These are phyloP conservation scores for Nemania sp. DNA, from an alignment of 2,329 filamentous ascomycete genomes.

Conservation along the genomic window DNA sequence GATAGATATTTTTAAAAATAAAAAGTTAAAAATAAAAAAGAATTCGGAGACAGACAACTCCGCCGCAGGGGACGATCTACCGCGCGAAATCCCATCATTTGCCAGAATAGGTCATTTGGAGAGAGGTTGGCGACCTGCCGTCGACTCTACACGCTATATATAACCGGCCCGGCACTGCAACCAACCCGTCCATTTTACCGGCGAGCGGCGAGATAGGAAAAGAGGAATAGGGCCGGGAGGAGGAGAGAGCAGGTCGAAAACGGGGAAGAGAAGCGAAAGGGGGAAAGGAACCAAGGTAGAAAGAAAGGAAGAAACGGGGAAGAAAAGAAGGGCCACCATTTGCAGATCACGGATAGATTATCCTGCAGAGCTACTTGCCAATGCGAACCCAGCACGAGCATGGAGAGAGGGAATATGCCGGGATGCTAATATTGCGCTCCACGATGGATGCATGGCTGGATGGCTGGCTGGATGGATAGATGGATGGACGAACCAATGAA, in stretches of 20 bases:
- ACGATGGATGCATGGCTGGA: too few relatives aligned
- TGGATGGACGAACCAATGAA: too few relatives aligned
- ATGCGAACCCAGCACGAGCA: background rate
- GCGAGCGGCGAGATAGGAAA: background rate
- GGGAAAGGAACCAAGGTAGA: background rate
- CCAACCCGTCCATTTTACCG: constrained; percentile 18
- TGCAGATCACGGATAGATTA: constrained; percentile 22
- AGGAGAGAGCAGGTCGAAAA: background rate
- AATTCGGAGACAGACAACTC: constrained; percentile 17
- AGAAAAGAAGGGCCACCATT: background rate
- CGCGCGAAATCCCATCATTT: background rate
- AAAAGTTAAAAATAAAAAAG: too few relatives aligned
- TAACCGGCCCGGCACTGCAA: constrained; percentile 2
- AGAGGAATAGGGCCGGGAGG: background rate
- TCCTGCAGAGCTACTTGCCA: background rate
- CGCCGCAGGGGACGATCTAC: constrained; percentile 26
- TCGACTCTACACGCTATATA: too few relatives aligned
- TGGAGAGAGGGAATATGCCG: too few relatives aligned
- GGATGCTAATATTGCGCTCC: too few relatives aligned
- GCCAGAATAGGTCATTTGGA: constrained; percentile 17
- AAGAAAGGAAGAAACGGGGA: too few relatives aligned
- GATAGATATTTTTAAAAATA: too few relatives aligned
- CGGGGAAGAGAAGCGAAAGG: background rate
- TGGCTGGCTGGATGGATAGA: too few relatives aligned
- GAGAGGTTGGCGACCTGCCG: background rate